A percentile compares a stretch with the other conserved stretches of the same genome.
These are phyloP conservation scores for Dendrobium chrysotoxum DNA, from an alignment of 106 monocot genomes.

Conservation along the genomic window DNA sequence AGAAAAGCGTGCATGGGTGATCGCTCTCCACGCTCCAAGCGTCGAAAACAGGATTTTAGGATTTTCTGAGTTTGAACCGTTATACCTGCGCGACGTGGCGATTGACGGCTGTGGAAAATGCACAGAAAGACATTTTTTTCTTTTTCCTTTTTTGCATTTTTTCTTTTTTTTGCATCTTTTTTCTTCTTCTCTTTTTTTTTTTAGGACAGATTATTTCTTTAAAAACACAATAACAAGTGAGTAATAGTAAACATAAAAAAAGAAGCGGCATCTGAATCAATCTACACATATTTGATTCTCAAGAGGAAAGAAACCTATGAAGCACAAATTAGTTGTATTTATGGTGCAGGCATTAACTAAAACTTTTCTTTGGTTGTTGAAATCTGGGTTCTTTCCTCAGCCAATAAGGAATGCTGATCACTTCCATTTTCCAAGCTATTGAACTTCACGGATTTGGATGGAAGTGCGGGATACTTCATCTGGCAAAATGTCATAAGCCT, in stretches of 20 bases:
- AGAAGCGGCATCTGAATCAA: not conserved
- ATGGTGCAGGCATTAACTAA: conserved; percentile 45
- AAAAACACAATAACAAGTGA: too few species aligned
- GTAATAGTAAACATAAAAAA: not conserved
- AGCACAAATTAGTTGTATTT: not conserved
- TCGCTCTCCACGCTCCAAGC: too few species aligned
- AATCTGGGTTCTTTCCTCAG: conserved; percentile 35
- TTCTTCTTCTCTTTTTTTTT: too few species aligned
- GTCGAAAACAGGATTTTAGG: too few species aligned
- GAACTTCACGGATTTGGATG: conserved; percentile 95
- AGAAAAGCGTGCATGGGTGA: too few species aligned
- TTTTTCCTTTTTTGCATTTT: too few species aligned
- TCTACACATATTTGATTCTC: not conserved
- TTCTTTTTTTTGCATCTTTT: too few species aligned
- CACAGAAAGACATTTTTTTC: too few species aligned
- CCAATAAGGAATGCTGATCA: conserved; percentile 62
- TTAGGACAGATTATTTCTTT: too few species aligned
- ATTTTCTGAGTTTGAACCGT: too few species aligned
- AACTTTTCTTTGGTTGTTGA: conserved; percentile 46
- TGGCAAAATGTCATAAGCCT: conserved; percentile 95
- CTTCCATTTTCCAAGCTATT: conserved; percentile 96
- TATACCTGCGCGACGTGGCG: too few species aligned
- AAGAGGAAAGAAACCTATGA: not conserved
- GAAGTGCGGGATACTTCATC: conserved; percentile 60
- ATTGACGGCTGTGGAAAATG: too few species aligned